Conservation (phyloP, 2,329 filamentous ascomycete genomes). For the Aspergillus pseudoglaucus region DNA sequence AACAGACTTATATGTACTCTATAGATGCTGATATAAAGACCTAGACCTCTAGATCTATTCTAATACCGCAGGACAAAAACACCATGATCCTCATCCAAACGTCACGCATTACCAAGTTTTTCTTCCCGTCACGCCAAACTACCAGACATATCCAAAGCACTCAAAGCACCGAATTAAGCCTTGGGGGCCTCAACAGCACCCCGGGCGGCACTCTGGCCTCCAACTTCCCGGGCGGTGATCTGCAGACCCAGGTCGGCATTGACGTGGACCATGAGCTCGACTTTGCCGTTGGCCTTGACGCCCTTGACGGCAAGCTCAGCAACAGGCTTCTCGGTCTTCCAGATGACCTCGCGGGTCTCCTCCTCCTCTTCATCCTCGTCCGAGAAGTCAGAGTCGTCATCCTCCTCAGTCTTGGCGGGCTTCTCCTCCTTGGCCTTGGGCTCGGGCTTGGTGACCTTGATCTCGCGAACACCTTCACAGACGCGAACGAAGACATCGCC, state of each 20-base stretch:
- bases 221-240: slow-evolving; percentile 76
- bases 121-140: too few species aligned
- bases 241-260: slow-evolving; percentile 71
- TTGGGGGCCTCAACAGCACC: slow-evolving; percentile 47
- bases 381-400: slow-evolving; percentile 57
- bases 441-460: slow-evolving; percentile 87
- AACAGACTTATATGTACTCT: too few species aligned
- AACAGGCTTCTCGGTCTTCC: slow-evolving; percentile 77
- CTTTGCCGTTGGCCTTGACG: slow-evolving; percentile 80
- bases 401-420: slow-evolving; percentile 52
- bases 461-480: slow-evolving; percentile 80
- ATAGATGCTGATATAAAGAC: too few species aligned
- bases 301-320: slow-evolving; percentile 79
- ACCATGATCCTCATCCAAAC: too few species aligned
- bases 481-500: slow-evolving; percentile 85
- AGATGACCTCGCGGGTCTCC: slow-evolving; percentile 81
- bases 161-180: slow-evolving; percentile 6
- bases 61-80: too few species aligned
- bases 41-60: too few species aligned
- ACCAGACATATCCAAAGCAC: slow-evolving; percentile 15
- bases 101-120: too few species aligned
- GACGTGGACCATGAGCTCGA: slow-evolving; percentile 91
- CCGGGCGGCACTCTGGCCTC: slow-evolving; percentile 76
- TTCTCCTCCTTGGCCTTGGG: slow-evolving; percentile 61
- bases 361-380: slow-evolving; percentile 64